A percentile compares a stretch with the other conserved stretches of the same genome.
phyloP scores from a whole-genome alignment of 2,329 filamentous ascomycete genomes.

The Colletotrichum sojae region DNA sequence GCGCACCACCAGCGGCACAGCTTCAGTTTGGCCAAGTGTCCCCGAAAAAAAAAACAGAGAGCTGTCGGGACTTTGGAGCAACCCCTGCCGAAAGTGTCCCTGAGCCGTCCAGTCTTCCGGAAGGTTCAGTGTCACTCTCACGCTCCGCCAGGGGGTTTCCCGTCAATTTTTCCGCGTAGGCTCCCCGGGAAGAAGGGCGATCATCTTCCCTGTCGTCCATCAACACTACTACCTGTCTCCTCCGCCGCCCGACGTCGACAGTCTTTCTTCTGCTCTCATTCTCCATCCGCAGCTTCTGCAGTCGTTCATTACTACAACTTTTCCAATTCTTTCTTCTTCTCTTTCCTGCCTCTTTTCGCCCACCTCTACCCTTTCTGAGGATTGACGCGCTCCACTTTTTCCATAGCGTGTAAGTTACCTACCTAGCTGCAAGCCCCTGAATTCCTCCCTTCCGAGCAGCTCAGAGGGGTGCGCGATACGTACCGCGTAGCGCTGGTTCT shows the following conservation, averaged over 20 bases:
- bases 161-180: constrained; percentile 30
- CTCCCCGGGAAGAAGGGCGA: constrained; percentile 11
- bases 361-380: constrained; percentile 25
- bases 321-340: constrained; percentile 35
- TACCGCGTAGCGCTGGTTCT: constrained; percentile 13
- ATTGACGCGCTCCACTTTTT: constrained; percentile 34
- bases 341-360: constrained; percentile 35
- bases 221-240: constrained; percentile 14
- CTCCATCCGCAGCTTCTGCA: constrained; percentile 26
- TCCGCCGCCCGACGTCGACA: constrained; percentile 5
- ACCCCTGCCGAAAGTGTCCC: constrained; percentile 23
- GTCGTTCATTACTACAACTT: constrained; percentile 30
- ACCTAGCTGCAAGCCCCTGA: constrained; percentile 32
- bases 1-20: constrained; percentile 1
- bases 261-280: not conserved
- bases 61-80: not conserved
- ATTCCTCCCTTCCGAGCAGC: constrained; percentile 31
- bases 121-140: constrained; percentile 34
- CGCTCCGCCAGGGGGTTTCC: constrained; percentile 27
- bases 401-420: constrained; percentile 38
- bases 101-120: constrained; percentile 21
- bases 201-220: constrained; percentile 15
- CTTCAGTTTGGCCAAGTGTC: constrained; percentile 38
- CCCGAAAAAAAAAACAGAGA: not conserved
- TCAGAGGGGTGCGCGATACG: constrained; percentile 30